Percentiles rank a stretch among this genome's conserved stretches.
phyloP scores from a whole-genome alignment of 1,139 yeast species.

The Lodderomyces jiufengensis region DNA sequence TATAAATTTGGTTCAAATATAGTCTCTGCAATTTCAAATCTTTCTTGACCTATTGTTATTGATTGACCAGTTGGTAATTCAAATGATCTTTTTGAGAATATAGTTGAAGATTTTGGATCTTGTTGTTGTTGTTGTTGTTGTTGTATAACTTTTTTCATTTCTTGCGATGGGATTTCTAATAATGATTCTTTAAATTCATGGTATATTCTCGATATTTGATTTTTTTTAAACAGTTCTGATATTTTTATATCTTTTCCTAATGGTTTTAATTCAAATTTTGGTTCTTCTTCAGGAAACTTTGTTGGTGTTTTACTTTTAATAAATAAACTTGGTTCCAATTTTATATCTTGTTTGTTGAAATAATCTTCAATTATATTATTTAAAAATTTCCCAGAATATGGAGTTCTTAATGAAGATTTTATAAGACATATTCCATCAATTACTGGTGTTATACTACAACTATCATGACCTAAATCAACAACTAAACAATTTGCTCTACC shows the following conservation, averaged over 20 bases:
- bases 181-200: conserved; percentile 68
- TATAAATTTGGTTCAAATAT: conserved; percentile 62
- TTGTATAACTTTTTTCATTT: conserved; percentile 27
- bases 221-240: conserved; percentile 38
- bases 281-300: conserved; percentile 27
- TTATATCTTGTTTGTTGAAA: conserved; percentile 11
- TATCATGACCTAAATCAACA: conserved; percentile 88
- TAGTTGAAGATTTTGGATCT: not conserved
- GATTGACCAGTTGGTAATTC: conserved; percentile 75
- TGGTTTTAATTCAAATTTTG: conserved; percentile 28
- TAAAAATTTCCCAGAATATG: conserved; percentile 60
- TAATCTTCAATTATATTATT: conserved; percentile 41
- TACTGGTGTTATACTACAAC: conserved; percentile 84
- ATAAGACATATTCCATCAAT: conserved; percentile 87
- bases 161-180: conserved; percentile 42
- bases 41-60: conserved; percentile 44
- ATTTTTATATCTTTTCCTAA: conserved; percentile 21
- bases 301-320: conserved; percentile 35
- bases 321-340: conserved; percentile 22
- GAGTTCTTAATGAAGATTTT: conserved; percentile 66
- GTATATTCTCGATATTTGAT: conserved; percentile 30
- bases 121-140: conserved; percentile 2
- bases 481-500: conserved; percentile 93
- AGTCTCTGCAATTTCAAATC: conserved; percentile 70
- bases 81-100: conserved; percentile 45